Evolutionary conservation across 2,329 filamentous ascomycete genomes (phyloP).

Genomic region (Coleophoma cylindrospora): DNA sequence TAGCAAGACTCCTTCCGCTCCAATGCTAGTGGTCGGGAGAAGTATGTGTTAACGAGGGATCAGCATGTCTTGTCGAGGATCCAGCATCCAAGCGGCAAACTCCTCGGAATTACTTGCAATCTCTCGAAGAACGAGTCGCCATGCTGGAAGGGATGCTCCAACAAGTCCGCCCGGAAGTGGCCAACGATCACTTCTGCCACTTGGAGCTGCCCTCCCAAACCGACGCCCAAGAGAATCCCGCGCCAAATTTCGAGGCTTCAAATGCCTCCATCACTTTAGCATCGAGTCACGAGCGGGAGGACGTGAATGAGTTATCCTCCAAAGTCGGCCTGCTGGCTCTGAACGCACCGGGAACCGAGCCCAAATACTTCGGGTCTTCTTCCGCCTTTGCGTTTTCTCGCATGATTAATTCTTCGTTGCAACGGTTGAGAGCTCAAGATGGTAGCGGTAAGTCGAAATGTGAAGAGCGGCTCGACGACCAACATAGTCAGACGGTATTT

Average conservation of each 20-base stretch:
- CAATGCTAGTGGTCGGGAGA: too few species aligned
- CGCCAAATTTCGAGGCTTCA: not conserved
- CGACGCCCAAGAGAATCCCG: not conserved
- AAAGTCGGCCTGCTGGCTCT: slow-evolving; percentile 29
- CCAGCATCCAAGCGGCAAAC: not conserved
- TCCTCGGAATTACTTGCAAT: slow-evolving; percentile 5
- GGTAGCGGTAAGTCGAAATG: not conserved
- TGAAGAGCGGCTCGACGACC: not conserved
- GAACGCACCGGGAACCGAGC: slow-evolving; percentile 27
- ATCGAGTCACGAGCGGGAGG: not conserved
- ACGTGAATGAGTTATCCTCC: slow-evolving; percentile 15
- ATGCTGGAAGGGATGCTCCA: slow-evolving; percentile 6
- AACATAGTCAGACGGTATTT: not conserved
- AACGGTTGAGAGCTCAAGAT: too few species aligned
- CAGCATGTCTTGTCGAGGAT: too few species aligned
- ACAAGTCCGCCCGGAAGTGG: slow-evolving; percentile 1
- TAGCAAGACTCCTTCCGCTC: too few species aligned
- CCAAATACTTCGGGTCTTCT: slow-evolving; percentile 32
- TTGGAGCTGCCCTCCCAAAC: not conserved
- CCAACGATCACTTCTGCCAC: not conserved
- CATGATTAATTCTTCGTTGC: slow-evolving; percentile 17
- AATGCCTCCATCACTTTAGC: not conserved
- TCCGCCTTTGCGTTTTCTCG: slow-evolving; percentile 28
- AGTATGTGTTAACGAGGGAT: too few species aligned
- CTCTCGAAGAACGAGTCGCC: slow-evolving; percentile 6